Conservation (phyloP, 306 rosid species). For the Elaeagnus macrophylla region DNA sequence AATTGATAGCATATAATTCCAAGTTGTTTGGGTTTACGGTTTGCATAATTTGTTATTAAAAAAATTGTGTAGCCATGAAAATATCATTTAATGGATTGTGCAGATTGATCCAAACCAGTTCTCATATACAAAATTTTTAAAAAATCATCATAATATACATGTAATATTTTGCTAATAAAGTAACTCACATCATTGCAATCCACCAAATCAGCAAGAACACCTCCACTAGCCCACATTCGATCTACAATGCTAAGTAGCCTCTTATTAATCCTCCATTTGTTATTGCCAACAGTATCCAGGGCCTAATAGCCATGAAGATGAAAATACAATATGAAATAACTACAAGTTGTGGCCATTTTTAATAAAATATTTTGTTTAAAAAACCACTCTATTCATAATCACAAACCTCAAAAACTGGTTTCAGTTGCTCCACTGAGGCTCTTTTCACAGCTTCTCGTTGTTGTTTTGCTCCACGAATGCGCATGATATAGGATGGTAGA, state of each 20-base stretch:
- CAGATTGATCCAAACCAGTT: no score
- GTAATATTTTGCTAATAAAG: conserved; percentile 3
- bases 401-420: conserved; percentile 65
- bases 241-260: conserved; percentile 62
- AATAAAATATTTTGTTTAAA: no score
- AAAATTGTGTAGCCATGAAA: no score
- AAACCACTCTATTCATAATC: conserved; percentile 8
- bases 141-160: conserved; percentile 5
- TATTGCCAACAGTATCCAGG: conserved; percentile 74
- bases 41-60: no score
- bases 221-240: conserved; percentile 88
- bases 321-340: conserved; percentile 5
- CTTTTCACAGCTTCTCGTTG: conserved; percentile 87
- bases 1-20: no score
- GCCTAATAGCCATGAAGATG: conserved; percentile 42
- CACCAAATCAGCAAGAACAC: conserved; percentile 75
- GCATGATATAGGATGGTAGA: conserved; percentile 86
- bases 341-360: neutral
- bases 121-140: no score
- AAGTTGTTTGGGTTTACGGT: no score
- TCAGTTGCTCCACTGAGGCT: conserved; percentile 56
- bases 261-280: conserved; percentile 82
- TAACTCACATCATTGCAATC: conserved; percentile 79
- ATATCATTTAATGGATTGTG: no score
- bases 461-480: conserved; percentile 81